A percentile compares a stretch with the other conserved stretches of the same genome.
These are phyloP conservation scores for Porodaedalea pini DNA, from an alignment of 1,284 basidiomycete genomes.

Conservation along the genomic window DNA sequence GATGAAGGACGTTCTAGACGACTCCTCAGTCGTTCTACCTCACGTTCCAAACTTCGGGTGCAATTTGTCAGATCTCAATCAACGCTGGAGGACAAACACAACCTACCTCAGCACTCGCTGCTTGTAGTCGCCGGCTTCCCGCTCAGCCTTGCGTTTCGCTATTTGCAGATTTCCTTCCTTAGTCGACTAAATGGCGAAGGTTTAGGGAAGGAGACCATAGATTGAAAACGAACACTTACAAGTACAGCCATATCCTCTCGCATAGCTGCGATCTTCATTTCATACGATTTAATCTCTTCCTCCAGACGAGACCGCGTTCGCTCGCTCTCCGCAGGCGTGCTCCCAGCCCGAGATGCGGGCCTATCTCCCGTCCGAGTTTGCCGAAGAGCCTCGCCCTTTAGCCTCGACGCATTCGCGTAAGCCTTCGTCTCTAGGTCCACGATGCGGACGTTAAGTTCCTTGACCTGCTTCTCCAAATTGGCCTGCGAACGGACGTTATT, in stretches of 20 bases:
- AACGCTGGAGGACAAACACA: not conserved
- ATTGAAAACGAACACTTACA: slow-evolving; percentile 36
- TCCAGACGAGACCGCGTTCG: slow-evolving; percentile 58
- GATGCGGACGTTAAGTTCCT: slow-evolving; percentile 75
- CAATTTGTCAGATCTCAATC: slow-evolving; percentile 13
- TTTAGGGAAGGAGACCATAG: not conserved
- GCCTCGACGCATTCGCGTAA: slow-evolving; percentile 60
- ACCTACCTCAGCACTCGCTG: slow-evolving; percentile 66
- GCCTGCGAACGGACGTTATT: slow-evolving; percentile 44
- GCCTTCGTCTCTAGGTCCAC: slow-evolving; percentile 80
- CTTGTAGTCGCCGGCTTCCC: slow-evolving; percentile 69
- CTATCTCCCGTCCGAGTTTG: slow-evolving; percentile 51
- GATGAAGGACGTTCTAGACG: slow-evolving; percentile 50
- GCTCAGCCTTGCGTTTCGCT: slow-evolving; percentile 69
- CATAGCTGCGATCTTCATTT: slow-evolving; percentile 52
- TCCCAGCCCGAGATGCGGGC: slow-evolving; percentile 48
- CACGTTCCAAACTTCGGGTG: slow-evolving; percentile 57
- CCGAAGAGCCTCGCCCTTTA: slow-evolving; percentile 47
- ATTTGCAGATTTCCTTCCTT: slow-evolving; percentile 63
- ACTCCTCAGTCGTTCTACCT: slow-evolving; percentile 65
- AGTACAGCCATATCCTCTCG: slow-evolving; percentile 56
- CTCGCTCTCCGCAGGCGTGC: slow-evolving; percentile 57
- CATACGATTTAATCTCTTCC: slow-evolving; percentile 59
- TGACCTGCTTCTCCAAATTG: slow-evolving; percentile 76
- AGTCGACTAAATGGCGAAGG: slow-evolving; percentile 53